Base-by-base conservation (phyloP, 768 basidiomycete species). In the Mycena filopes region DNA sequence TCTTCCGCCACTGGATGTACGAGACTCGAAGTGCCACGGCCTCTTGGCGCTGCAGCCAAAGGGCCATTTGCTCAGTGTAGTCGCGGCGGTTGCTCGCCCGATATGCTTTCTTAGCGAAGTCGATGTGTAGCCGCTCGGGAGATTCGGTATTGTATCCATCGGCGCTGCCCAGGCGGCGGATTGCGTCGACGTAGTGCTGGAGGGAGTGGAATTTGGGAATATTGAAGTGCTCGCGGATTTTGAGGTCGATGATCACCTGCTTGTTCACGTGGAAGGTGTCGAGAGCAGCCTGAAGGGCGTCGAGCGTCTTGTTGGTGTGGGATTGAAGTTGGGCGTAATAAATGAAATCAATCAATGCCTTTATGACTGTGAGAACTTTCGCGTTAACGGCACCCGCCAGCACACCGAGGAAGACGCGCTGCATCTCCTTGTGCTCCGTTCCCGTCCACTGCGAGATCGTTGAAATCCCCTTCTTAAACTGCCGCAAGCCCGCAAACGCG, bases 21-120 rank as follows among this genome's bases (percentile, higher is more conserved):
- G 50, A 36, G 2, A 21, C 12, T 11, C 50, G 50, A 0, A 53
- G 23, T 0, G 33, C 33, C 9, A 62, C 23, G 8, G 65, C 59
- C 56, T 66, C 65, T 33, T 62, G 54, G 23, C 60, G 53, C 43
- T 55, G 51, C 23, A 66, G 60, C 65, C 65, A 66, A 31, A 66
- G 43, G 7, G 65, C 54, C 65, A 66, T 66, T 20, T 66, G 65
- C 29, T 62, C 53, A 7, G 48, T 36, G 29, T 66, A 66, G 20
- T 62, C 60, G 2, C 54, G 50, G 10, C 38, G 51, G 60, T 66
- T 66, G 20, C 60, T 66, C 16, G 65, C 65, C 4, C 43, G 59
- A 29, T 66, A 66, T 9, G 36, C 61, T 23, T 50, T 50, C 48
- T 48, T 48, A 7, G 47, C 47, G 13, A 48, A 48, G 47, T 48